Base-by-base conservation (phyloP, 169 alveolate genomes). In the Babesia bigemina region DNA sequence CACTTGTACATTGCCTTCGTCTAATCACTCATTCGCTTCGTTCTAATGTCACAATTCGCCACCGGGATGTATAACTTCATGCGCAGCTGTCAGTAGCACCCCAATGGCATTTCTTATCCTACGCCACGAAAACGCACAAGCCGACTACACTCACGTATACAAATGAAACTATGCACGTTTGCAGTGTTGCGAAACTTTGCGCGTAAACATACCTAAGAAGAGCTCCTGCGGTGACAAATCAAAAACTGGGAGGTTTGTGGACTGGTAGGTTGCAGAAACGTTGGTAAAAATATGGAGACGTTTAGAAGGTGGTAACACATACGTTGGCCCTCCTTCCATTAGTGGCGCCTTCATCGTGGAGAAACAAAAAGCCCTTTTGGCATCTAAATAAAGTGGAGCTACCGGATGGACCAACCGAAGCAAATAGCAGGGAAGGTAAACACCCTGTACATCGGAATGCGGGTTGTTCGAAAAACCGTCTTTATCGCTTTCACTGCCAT, bases 311-410 rank as follows among this genome's bases (percentile, higher is more conserved):
- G 76, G 76, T 39, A 50, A 22, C 57, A 55, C 22, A 21, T 67
- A 67, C 0, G 24, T 65, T 13, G 52, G 53, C 11, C 63, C 44
- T 0, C 53, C 55, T 66, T 67, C 53, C 60, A 16, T 29, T 1
- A 67, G 28, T 6, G 76, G 10, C 26, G 76, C 76, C 55, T 50
- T 67, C 26, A 66, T 67, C 0, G 53, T 67, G 63, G 76, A 67
- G 65, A 67, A 67, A 16, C 76, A 53, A 55, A 42, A 49, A 3
- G 58, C 76, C 36, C 58, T 50, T 22, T 55, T 67, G 65, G 66
- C 53, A 29, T 28, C 60, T 13, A 52, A 63, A 53, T 52, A 67
- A 14, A 21, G 39, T 24, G 76, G 12, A 24, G 53, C 39, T 21
- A 67, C 50, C n/a, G 63, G 29, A 39, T 67, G 22, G 10, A 67